These are phyloP conservation scores for Paracamarosporium sp. DNA, from an alignment of 2,329 filamentous ascomycete genomes.

Conservation along the genomic window DNA sequence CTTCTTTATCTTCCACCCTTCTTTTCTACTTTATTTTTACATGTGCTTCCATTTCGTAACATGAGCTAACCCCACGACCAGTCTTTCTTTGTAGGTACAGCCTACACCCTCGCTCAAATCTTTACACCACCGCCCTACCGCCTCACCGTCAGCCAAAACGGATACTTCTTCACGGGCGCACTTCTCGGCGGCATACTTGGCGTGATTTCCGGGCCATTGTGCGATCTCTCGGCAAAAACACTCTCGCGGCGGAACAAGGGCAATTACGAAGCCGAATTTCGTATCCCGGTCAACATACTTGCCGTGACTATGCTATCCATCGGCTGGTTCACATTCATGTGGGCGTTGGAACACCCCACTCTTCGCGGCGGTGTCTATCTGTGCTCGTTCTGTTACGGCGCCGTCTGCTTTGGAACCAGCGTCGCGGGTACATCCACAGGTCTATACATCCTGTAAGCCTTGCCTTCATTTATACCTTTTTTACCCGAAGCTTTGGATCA, in stretches of 20 bases:
- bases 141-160: conserved; percentile 29
- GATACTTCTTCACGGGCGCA: conserved; percentile 33
- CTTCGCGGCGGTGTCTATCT: conserved; percentile 13
- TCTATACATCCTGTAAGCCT: conserved; percentile 41
- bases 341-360: conserved; percentile 22
- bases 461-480: not conserved
- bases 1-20: not conserved
- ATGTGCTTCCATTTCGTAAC: not conserved
- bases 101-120: conserved; percentile 32
- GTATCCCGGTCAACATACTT: conserved; percentile 26
- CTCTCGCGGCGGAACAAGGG: conserved; percentile 22
- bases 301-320: conserved; percentile 22
- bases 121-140: conserved; percentile 28
- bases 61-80: not conserved
- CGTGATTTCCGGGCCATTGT: conserved; percentile 23
- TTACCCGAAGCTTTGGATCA: too few species aligned
- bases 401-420: conserved; percentile 24
- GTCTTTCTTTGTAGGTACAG: conserved; percentile 33
- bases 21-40: not conserved
- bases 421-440: conserved; percentile 33
- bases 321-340: conserved; percentile 29
- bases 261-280: conserved; percentile 29
- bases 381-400: conserved; percentile 27
- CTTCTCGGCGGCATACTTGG: conserved; percentile 29
- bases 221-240: conserved; percentile 20